These are phyloP conservation scores for Endotrypanum monterogeii DNA, from an alignment of 208 protist species.

Conservation along the genomic window DNA sequence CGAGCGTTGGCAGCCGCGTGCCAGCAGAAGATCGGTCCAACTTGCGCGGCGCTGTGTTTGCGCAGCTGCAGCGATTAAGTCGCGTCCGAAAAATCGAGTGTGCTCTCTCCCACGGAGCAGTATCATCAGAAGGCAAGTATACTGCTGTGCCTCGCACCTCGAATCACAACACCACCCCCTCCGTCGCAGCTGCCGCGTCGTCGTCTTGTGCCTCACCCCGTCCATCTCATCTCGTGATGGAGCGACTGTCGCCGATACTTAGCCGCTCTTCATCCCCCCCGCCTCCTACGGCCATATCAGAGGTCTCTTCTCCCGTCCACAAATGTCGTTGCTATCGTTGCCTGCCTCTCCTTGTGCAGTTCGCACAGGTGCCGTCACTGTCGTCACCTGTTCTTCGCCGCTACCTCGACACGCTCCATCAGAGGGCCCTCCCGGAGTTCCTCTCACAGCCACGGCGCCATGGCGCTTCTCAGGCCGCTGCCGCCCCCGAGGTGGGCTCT, in stretches of 20 bases:
- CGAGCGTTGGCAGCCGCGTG: background rate
- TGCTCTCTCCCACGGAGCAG: background rate
- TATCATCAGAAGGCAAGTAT: background rate
- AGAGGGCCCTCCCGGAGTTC: conserved; percentile 22
- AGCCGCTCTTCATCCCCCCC: background rate
- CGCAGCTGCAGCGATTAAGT: conserved; percentile 55
- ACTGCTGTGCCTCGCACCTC: background rate
- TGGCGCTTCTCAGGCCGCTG: background rate
- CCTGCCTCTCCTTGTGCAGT: conserved; percentile 26
- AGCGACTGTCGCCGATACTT: background rate
- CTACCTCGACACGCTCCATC: conserved; percentile 26
- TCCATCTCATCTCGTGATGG: background rate
- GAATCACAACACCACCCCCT: background rate
- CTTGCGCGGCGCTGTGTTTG: conserved; percentile 41
- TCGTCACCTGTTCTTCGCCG: conserved; percentile 14
- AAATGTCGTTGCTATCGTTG: conserved; percentile 23
- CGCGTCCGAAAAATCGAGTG: background rate
- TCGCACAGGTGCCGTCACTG: conserved; percentile 34
- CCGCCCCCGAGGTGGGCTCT: background rate
- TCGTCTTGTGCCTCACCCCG: background rate
- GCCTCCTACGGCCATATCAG: background rate
- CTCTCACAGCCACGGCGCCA: conserved; percentile 2
- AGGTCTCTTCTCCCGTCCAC: background rate
- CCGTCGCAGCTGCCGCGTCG: background rate
- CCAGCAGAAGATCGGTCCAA: conserved; percentile 21